Evolutionary conservation across 2,329 filamentous ascomycete genomes (phyloP).

Genomic region (Curvularia eragrostidis): DNA sequence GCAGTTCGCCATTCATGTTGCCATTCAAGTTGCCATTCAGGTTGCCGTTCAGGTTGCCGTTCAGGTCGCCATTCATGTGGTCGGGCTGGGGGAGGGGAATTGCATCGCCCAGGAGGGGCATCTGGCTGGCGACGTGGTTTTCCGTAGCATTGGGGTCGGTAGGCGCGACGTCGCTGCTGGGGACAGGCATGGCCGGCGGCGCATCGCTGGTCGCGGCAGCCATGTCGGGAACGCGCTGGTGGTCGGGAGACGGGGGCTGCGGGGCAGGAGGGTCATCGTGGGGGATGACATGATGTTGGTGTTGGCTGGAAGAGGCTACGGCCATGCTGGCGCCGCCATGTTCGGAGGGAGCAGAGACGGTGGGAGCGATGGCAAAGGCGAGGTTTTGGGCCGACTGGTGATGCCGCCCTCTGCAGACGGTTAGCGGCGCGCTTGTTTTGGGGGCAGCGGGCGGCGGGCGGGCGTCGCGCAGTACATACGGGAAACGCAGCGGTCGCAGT

Average conservation of each 20-base stretch:
- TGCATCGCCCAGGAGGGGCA: constrained; percentile 31
- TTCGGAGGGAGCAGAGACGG: constrained; percentile 21
- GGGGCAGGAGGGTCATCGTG: constrained; percentile 35
- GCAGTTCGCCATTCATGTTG: constrained; percentile 1
- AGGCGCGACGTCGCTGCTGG: constrained; percentile 22
- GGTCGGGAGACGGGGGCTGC: constrained; percentile 29
- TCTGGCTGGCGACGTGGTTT: constrained; percentile 13
- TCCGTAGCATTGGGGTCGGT: constrained; percentile 14
- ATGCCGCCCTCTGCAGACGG: constrained; percentile 25
- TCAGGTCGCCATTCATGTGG: constrained; percentile 3
- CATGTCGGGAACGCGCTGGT: constrained; percentile 25
- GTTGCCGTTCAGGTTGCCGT: not conserved
- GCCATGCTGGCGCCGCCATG: constrained; percentile 45
- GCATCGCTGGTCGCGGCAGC: constrained; percentile 23
- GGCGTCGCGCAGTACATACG: constrained; percentile 19
- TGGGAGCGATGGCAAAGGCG: constrained; percentile 1
- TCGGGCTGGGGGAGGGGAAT: constrained; percentile 29
- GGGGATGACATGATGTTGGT: constrained; percentile 30
- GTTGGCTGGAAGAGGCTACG: constrained; percentile 33
- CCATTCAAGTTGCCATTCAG: too few relatives aligned
- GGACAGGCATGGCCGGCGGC: constrained; percentile 19
- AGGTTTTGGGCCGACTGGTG: constrained; percentile 9
- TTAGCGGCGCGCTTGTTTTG: constrained; percentile 26
- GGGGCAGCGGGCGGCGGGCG: constrained; percentile 2
- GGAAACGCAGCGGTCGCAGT: not conserved